phyloP scores from a whole-genome alignment of 306 rosid species.

The Notholithocarpus densiflorus region DNA sequence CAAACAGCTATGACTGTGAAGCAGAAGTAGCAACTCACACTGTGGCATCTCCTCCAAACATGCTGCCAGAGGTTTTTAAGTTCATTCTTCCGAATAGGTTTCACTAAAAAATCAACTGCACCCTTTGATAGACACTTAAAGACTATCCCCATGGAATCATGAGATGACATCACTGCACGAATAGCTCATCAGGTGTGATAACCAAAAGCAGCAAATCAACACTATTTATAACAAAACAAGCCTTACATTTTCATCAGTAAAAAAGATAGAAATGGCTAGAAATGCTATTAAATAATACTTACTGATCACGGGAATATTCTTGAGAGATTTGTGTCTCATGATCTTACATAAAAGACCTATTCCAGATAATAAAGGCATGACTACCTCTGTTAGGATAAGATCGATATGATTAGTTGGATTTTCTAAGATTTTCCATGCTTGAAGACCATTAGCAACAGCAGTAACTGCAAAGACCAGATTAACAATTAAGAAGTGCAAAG shows the following conservation, averaged over 20 bases:
- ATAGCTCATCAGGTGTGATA: conserved; percentile 47
- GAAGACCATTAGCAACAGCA: conserved; percentile 61
- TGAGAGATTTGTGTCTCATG: conserved; percentile 75
- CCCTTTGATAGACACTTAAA: conserved; percentile 97
- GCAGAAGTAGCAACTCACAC: conserved; percentile 54
- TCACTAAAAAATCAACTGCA: conserved; percentile 91
- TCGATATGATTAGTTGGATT: conserved; percentile 80
- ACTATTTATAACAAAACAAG: conserved; percentile 14
- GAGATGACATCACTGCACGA: conserved; percentile 98
- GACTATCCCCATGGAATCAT: conserved; percentile 93
- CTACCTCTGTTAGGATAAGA: conserved; percentile 83
- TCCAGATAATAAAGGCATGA: conserved; percentile 85
- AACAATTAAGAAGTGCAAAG: conserved; percentile 2
- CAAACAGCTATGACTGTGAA: background rate
- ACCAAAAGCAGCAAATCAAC: conserved; percentile 28
- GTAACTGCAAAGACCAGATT: conserved; percentile 44
- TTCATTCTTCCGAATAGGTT: conserved; percentile 97
- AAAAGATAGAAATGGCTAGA: background rate
- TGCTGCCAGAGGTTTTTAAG: conserved; percentile 99
- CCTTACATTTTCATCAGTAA: conserved; percentile 3
- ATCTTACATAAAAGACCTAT: conserved; percentile 80
- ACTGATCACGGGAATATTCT: conserved; percentile 88
- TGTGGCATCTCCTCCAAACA: conserved; percentile 97
- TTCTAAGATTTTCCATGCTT: conserved; percentile 89
- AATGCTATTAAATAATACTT: conserved; percentile 29